These are phyloP conservation scores for Glarea lozoyensis DNA, from an alignment of 495 filamentous ascomycete genomes.

Conservation along the genomic window DNA sequence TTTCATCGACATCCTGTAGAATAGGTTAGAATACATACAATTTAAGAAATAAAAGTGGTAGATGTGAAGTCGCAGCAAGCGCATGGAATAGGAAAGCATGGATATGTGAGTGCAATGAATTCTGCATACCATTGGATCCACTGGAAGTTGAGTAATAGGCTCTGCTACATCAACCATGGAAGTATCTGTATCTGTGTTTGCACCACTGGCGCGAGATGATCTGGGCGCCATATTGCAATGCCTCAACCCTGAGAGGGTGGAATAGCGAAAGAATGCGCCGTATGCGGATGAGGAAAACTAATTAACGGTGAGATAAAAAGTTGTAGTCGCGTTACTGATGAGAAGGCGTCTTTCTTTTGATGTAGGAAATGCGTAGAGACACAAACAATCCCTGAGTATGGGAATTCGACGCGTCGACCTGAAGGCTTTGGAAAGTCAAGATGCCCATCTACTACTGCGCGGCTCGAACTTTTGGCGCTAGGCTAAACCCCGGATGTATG, in stretches of 20 bases:
- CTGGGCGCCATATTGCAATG: constrained; percentile 50
- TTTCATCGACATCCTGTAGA: constrained; percentile 63
- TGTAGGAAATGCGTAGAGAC: no score
- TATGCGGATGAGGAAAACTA: constrained; percentile 3
- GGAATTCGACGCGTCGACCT: no score
- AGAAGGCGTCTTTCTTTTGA: not conserved
- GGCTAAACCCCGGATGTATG: no score
- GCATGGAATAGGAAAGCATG: no score
- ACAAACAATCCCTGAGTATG: no score
- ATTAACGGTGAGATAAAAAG: not conserved
- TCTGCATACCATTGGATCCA: constrained; percentile 38
- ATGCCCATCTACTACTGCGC: no score
- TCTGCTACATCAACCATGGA: constrained; percentile 56
- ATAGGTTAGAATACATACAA: constrained; percentile 12
- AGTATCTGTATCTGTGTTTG: constrained; percentile 43
- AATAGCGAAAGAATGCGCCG: constrained; percentile 4
- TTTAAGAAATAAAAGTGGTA: constrained; percentile 3
- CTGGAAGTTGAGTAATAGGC: constrained; percentile 19
- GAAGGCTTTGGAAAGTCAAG: no score
- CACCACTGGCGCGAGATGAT: constrained; percentile 34
- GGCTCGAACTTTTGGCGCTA: no score
- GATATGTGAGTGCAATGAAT: not conserved
- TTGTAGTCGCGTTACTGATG: constrained; percentile 16
- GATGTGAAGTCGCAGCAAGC: not conserved
- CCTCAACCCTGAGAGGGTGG: constrained; percentile 5